Conservation (phyloP, 495 filamentous ascomycete species). For the Tuber magnatum region DNA sequence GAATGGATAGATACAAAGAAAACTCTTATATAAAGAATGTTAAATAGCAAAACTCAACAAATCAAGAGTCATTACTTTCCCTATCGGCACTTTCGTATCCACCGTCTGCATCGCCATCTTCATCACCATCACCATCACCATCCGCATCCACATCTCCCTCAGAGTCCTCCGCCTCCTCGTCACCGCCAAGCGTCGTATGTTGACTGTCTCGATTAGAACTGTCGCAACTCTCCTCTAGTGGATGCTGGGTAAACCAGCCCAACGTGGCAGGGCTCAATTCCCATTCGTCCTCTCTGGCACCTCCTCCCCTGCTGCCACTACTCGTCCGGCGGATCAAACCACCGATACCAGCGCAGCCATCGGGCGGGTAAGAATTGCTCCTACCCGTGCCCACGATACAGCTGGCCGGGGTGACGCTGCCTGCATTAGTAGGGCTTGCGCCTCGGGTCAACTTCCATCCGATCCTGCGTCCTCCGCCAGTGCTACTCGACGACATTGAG, state of each 20-base stretch:
- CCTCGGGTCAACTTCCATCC: not conserved
- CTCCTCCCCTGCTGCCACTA: not conserved
- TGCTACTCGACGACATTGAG: not conserved
- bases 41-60: not conserved
- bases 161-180: conserved; percentile 1
- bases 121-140: conserved; percentile 6
- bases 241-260: conserved; percentile 18
- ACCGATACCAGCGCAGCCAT: conserved; percentile 1
- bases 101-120: conserved; percentile 1
- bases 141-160: not conserved
- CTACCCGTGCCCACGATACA: conserved; percentile 3
- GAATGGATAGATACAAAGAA: not conserved
- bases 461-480: not conserved
- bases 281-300: not conserved
- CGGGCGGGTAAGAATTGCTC: conserved; percentile 10
- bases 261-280: conserved; percentile 14
- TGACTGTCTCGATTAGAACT: not conserved
- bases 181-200: not conserved
- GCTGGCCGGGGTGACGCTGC: not conserved
- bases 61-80: not conserved
- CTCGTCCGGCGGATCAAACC: not conserved
- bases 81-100: conserved; percentile 3
- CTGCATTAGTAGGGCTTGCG: not conserved
- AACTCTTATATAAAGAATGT: not conserved
- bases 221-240: not conserved